phyloP scores from a whole-genome alignment of 176 grass and related monocot genomes.

The Hyparrhenia diplandra region DNA sequence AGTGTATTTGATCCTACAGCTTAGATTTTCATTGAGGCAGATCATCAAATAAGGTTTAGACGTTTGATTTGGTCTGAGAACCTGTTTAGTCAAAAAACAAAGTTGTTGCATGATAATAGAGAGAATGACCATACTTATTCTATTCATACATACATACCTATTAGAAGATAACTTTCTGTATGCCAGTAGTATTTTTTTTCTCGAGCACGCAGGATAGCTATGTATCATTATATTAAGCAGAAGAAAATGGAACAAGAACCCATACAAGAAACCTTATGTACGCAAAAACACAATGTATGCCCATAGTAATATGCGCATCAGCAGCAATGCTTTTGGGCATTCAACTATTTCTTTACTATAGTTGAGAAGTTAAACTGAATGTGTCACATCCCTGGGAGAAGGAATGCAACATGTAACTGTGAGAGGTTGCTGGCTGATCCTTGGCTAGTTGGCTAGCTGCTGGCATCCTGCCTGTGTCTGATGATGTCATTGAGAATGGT shows the following conservation, averaged over 20 bases:
- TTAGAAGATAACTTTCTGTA: no score
- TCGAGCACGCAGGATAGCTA: no score
- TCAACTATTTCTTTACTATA: not conserved
- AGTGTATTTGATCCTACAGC: not conserved
- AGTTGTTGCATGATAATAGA: not conserved
- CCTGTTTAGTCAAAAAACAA: not conserved
- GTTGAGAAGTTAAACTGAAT: not conserved
- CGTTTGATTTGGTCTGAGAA: conserved; percentile 9
- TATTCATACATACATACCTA: no score
- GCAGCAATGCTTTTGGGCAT: not conserved
- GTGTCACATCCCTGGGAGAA: not conserved
- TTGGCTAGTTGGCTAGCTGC: not conserved
- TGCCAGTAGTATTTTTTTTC: no score
- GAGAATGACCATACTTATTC: not conserved
- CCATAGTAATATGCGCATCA: not conserved
- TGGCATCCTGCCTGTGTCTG: not conserved
- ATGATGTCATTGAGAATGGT: not conserved
- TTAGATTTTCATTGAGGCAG: not conserved
- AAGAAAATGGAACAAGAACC: no score
- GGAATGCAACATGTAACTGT: not conserved
- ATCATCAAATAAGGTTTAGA: not conserved
- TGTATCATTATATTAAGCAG: no score
- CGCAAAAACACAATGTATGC: not conserved
- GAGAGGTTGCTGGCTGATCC: not conserved
- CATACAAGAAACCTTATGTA: no score